Conservation (phyloP, 441 rosid species). For the Bruguiera hainesii region DNA sequence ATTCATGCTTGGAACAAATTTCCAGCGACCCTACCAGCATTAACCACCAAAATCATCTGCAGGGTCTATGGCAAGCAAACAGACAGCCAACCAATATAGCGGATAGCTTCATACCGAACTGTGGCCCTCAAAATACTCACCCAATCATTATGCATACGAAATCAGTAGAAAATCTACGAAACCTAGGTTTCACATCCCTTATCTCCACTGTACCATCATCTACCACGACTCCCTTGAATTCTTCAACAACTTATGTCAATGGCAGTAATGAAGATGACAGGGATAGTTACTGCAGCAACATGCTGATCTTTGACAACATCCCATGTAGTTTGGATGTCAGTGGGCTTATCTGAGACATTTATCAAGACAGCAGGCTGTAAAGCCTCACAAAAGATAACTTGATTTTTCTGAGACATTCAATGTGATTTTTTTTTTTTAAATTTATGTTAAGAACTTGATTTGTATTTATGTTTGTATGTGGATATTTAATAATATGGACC, state of each 20-base stretch:
- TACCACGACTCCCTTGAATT: constrained; percentile 50
- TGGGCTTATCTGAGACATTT: constrained; percentile 23
- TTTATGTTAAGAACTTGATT: no score
- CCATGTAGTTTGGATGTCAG: constrained; percentile 34
- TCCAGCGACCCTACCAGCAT: constrained; percentile 11
- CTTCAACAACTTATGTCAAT: constrained; percentile 40
- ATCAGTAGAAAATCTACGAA: constrained; percentile 24
- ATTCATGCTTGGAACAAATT: constrained; percentile 32
- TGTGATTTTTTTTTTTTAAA: neutral
- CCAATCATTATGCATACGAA: constrained; percentile 18
- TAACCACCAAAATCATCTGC: constrained; percentile 20
- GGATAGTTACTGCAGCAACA: constrained; percentile 55
- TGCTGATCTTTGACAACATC: constrained; percentile 39
- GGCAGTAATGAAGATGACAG: constrained; percentile 60
- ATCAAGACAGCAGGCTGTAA: no score
- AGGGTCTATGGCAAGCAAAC: constrained; percentile 13
- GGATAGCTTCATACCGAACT: constrained; percentile 12
- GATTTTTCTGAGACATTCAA: neutral
- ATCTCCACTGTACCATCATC: constrained; percentile 37
- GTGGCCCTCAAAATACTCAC: constrained; percentile 11
- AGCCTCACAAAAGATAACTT: neutral
- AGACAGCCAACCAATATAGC: neutral
- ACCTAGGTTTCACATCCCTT: constrained; percentile 30
- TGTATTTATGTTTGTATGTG: no score
- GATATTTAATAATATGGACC: no score